Base-by-base conservation (phyloP, 2,329 filamentous ascomycete genomes). In the Penicillium sp. region DNA sequence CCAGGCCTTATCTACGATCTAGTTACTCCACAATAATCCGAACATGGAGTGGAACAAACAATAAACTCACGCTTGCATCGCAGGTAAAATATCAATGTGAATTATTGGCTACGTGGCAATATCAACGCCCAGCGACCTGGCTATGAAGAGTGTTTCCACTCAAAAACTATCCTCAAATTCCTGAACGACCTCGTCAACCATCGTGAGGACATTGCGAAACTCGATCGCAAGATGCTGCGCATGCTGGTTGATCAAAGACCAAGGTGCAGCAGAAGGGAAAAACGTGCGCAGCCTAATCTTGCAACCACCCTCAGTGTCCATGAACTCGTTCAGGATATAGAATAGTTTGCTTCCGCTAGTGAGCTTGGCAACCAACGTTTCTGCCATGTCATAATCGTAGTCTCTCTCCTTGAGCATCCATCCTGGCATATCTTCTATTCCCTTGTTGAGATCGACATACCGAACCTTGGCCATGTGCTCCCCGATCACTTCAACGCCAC, bases 241-340 rank as follows among this genome's bases (percentile, higher is more conserved):
- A 34, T 53, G 39, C 21, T 48, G 24, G 38, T 21, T 44, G 7
- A 53, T 4, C 24, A 53, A 34, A 29, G 40, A 40, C 39, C 45
- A 39, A 4, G 51, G 50, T n/a, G 45, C 41, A 16, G 51, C 46
- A 18, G 45, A 49, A 3, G 51, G 51, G 11, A 53, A 53, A 32
- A 50, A 53, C 7, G 22, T 34, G 10, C 46, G 45, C 29, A 53
- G 40, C 32, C 27, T 53, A 40, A 50, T 49, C 24, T 45, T 50
- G n/a, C 51, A 50, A 10, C 51, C 51, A 10, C 27, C 18, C 11
- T 21, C 40, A 8, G 39, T 49, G 18, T 53, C 24, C 46, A 44
- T 49, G 34, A 53, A 53, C 32, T 50, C 51, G n/a, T 53, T 53
- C 40, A 53, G 32, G 34, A 53, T 10, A 53, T 50, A 53, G 32